phyloP scores from a whole-genome alignment of 768 basidiomycete species.

The Tephrocybe sp. region DNA sequence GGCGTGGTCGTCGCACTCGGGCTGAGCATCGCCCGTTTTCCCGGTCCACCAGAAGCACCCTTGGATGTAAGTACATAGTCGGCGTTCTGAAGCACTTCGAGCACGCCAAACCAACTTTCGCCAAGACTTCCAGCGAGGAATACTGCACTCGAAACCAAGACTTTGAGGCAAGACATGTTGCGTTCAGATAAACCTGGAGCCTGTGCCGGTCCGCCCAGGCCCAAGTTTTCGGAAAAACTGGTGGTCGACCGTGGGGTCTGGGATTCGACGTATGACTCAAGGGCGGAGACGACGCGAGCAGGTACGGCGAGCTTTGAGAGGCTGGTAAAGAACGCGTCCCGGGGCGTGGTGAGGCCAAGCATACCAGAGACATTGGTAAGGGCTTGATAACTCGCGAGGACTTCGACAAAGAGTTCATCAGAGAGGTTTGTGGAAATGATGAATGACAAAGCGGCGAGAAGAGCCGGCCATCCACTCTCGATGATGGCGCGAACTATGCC shows the following conservation, averaged over 20 bases:
- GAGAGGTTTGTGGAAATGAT: slow-evolving; percentile 89
- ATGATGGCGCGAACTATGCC: slow-evolving; percentile 74
- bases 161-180: slow-evolving; percentile 89
- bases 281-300: slow-evolving; percentile 78
- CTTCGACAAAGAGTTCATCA: slow-evolving; percentile 88
- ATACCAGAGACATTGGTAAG: slow-evolving; percentile 89
- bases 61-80: slow-evolving; percentile 84
- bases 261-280: slow-evolving; percentile 57
- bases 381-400: slow-evolving; percentile 77
- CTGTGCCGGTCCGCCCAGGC: slow-evolving; percentile 50
- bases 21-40: slow-evolving; percentile 30
- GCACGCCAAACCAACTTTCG: slow-evolving; percentile 88
- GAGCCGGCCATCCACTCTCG: slow-evolving; percentile 87
- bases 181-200: slow-evolving; percentile 83
- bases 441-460: slow-evolving; percentile 88
- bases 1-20: slow-evolving; percentile 31
- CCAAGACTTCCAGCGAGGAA: slow-evolving; percentile 85
- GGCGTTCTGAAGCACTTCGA: slow-evolving; percentile 93
- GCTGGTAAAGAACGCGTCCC: slow-evolving; percentile 90
- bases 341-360: slow-evolving; percentile 81
- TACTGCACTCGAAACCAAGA: slow-evolving; percentile 72
- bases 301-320: slow-evolving; percentile 95
- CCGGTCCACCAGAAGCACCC: slow-evolving; percentile 38
- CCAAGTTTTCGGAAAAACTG: slow-evolving; percentile 67
- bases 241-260: slow-evolving; percentile 61